These are phyloP conservation scores for Peronospora tabacina DNA, from an alignment of 352 stramenopile genomes.

Conservation along the genomic window DNA sequence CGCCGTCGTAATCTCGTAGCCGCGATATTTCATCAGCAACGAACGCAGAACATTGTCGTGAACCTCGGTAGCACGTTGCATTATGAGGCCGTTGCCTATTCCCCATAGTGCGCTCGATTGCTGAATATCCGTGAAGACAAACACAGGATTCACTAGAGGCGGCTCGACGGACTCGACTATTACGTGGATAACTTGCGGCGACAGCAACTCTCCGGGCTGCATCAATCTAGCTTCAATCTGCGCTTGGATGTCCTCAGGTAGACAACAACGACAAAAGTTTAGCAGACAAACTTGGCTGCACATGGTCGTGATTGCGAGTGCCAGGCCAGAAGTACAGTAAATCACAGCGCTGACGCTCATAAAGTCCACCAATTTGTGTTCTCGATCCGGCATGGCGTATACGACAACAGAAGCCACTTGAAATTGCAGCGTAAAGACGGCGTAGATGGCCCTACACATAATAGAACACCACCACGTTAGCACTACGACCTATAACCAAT, in stretches of 20 bases:
- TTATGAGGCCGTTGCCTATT: conserved; percentile 32
- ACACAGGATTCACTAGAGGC: conserved; percentile 41
- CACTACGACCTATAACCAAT: background rate
- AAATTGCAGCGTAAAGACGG: conserved; percentile 50
- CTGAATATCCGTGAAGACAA: conserved; percentile 63
- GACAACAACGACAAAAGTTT: conserved; percentile 27
- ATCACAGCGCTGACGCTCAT: conserved; percentile 35
- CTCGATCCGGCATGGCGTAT: conserved; percentile 25
- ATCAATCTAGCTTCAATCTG: conserved; percentile 34
- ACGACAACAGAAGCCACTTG: conserved; percentile 39
- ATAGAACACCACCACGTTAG: background rate
- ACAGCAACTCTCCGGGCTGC: conserved; percentile 29
- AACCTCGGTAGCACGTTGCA: conserved; percentile 43
- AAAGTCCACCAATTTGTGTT: conserved; percentile 26
- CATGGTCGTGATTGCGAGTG: conserved; percentile 39
- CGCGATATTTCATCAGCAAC: conserved; percentile 39
- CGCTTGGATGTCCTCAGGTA: conserved; percentile 41
- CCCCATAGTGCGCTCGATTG: conserved; percentile 51
- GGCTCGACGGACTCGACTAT: conserved; percentile 29
- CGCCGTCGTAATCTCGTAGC: conserved; percentile 55
- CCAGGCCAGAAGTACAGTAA: conserved; percentile 31
- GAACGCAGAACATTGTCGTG: conserved; percentile 48
- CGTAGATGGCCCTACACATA: conserved; percentile 40
- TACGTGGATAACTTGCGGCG: conserved; percentile 24
- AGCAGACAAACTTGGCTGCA: conserved; percentile 42